Evolutionary conservation across 2,329 filamentous ascomycete genomes (phyloP).

Genomic region (Escovopsis sp.): DNA sequence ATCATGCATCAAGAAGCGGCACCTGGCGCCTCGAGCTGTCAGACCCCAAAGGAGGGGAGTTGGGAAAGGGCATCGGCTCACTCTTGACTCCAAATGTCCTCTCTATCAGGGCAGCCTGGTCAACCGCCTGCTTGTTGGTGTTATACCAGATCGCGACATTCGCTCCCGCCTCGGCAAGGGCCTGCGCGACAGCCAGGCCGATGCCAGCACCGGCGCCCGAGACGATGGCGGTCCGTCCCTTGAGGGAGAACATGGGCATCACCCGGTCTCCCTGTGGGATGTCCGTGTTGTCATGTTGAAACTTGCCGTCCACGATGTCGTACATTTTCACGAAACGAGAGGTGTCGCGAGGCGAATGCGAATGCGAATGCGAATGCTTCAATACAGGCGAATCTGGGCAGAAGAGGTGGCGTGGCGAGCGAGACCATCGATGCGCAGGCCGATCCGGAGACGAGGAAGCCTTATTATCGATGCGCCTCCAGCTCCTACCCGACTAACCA

Average conservation of each 20-base stretch:
- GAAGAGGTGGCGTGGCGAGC: too few relatives aligned
- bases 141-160: slow-evolving; percentile 64
- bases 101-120: slow-evolving; percentile 48
- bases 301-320: slow-evolving; percentile 32
- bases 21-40: too few relatives aligned
- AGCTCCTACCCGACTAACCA: background rate
- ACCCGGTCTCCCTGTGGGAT: slow-evolving; percentile 34
- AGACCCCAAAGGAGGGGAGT: background rate
- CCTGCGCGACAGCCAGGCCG: slow-evolving; percentile 49
- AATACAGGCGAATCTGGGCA: too few relatives aligned
- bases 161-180: slow-evolving; percentile 53
- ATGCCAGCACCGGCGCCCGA: slow-evolving; percentile 54
- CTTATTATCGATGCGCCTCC: too few relatives aligned
- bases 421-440: too few relatives aligned
- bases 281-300: slow-evolving; percentile 42
- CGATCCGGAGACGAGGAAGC: too few relatives aligned
- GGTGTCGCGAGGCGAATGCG: too few relatives aligned
- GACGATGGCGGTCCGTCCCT: slow-evolving; percentile 55
- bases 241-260: slow-evolving; percentile 53
- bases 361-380: too few relatives aligned
- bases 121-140: slow-evolving; percentile 48
- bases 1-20: background rate
- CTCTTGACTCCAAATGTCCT: slow-evolving; percentile 53
- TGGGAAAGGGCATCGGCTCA: slow-evolving; percentile 21
- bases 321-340: slow-evolving; percentile 17